Base-by-base conservation (phyloP, 2,329 filamentous ascomycete species). In the Keithomyces neogunnii region DNA sequence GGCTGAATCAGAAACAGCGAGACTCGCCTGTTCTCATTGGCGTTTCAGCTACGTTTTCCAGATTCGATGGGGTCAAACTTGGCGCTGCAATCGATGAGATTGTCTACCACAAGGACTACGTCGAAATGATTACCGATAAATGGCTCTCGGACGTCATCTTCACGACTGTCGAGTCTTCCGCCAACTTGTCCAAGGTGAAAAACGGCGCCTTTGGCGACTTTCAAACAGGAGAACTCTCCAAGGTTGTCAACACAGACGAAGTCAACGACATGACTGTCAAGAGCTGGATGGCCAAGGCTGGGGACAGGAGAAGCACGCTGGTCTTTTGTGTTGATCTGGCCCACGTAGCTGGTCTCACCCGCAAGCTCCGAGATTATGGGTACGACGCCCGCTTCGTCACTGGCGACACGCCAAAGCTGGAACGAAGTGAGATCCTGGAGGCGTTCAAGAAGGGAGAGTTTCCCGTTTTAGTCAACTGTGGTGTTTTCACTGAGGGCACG, bases 401-500 rank as follows among this genome's bases (percentile, higher is more conserved):
- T 0, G 84, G 89, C 19, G 81, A 88, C 30, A 97, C 93, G 0
- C 76, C 80, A 7, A 82, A 80, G 53, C 66, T 79, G n/a, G 75
- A 85, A 48, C 81, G 93, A 44, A 78, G 81, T 48, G 76, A 85
- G 48, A 81, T 81, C 1, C 75, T 99, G 2, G 83, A 88, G 33
- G 81, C 80, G 2, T 99, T 99, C 68, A 86, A 80, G 57, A 76
- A 73, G 2, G 80, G 84, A 6, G 80, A 90, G 43, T 97, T 88
- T 56, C 89, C 89, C 0, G 89, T 99, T 1, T 76, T 99, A 11
- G 72, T 99, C 48, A 99, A 99, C 65, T 97, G 93, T 63, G 91
- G 91, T 7, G 88, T 99, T 40, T 97, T 96, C 62, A 97, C 92
- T 0, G 93, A 99, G 71, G 93, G 93, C 2, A 99, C 93, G 1